Evolutionary conservation across 2,329 filamentous ascomycete genomes (phyloP), one percentile per base, ranked within the genome.

Genomic region (Fusarium illudens): DNA sequence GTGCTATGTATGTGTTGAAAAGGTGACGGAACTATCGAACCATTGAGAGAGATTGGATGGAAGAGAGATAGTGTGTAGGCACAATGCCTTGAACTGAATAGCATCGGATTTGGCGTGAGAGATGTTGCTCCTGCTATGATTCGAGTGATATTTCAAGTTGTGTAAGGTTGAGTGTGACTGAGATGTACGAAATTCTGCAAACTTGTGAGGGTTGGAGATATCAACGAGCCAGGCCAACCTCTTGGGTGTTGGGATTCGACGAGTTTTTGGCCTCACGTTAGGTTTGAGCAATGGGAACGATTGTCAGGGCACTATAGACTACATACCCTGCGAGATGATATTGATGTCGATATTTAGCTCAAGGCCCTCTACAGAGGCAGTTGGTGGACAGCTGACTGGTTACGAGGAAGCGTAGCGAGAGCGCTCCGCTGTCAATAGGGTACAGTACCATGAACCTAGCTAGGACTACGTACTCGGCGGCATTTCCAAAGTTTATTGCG

Each of bases 1-100:
- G 50, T 69, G 66, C 29, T 58, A 42, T 63, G 58, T 58, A 42
- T 63, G 58, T 60, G 37, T 53, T 67, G 55, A 54, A 65, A 34
- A 65, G 52, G 59, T 48, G 66, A 69, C 19, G 17, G 15, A 20
- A n/a, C 29, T 29, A 56, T 48, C 20, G 39, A 48, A 15, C 29
- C 29, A 20, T 30, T 30, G 25, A 30, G 33, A 34, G 25, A 13
- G 29, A 52, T 20, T 36, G 49, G 27, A 13, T 39, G 50, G 39
- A n/a, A 44, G 39, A 44, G 39, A 44, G 39, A 27, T 44, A 27
- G 39, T 42, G 19, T 39, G 20, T 44, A 44, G 39, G 39, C 39
- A 27, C 39, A 27, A 44, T 44, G 39, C 39, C 20, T 22, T 44
- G 39, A 44, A 44, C 20, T 42, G 37, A 25, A 27, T 44, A 25